phyloP scores from a whole-genome alignment of 2,329 filamentous ascomycete species.

The Cryphonectria carpinicola region DNA sequence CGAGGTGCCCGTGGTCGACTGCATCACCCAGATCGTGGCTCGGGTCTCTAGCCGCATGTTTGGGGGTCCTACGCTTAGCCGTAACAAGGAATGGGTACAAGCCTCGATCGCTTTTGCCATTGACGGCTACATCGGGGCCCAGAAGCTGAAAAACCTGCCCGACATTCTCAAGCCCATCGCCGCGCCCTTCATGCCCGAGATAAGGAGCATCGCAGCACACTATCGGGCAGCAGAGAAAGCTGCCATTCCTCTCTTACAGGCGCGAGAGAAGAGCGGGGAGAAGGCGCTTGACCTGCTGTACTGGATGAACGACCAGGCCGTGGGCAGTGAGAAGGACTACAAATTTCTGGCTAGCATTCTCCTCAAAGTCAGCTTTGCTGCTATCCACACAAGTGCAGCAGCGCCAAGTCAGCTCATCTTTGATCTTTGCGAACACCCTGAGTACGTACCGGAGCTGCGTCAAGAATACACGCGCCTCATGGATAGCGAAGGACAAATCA shows the following conservation, averaged over 20 bases:
- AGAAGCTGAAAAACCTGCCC: slow-evolving; percentile 31
- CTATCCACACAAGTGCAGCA: slow-evolving; percentile 55
- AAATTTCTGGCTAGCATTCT: slow-evolving; percentile 41
- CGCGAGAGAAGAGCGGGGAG: slow-evolving; percentile 23
- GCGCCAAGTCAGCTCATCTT: slow-evolving; percentile 54
- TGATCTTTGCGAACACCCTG: slow-evolving; percentile 46
- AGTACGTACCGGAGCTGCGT: too few species aligned
- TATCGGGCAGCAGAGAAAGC: slow-evolving; percentile 32
- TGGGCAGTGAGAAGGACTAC: slow-evolving; percentile 13
- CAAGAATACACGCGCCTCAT: too few species aligned
- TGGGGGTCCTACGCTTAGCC: slow-evolving; percentile 32
- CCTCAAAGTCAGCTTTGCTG: slow-evolving; percentile 49
- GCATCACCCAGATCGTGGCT: slow-evolving; percentile 36
- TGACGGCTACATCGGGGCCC: slow-evolving; percentile 37
- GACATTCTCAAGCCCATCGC: slow-evolving; percentile 35
- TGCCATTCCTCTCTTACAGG: slow-evolving; percentile 35
- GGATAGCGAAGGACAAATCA: slow-evolving; percentile 33
- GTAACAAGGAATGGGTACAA: slow-evolving; percentile 38
- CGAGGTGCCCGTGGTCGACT: background rate
- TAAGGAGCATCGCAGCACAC: slow-evolving; percentile 36
- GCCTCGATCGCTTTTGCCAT: slow-evolving; percentile 36
- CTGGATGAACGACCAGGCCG: slow-evolving; percentile 33
- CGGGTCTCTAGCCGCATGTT: slow-evolving; percentile 38
- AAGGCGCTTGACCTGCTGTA: slow-evolving; percentile 33
- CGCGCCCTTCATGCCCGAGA: slow-evolving; percentile 12